These are phyloP conservation scores for Fusarium temperatum DNA, from an alignment of 2,329 filamentous ascomycete species.

Conservation along the genomic window DNA sequence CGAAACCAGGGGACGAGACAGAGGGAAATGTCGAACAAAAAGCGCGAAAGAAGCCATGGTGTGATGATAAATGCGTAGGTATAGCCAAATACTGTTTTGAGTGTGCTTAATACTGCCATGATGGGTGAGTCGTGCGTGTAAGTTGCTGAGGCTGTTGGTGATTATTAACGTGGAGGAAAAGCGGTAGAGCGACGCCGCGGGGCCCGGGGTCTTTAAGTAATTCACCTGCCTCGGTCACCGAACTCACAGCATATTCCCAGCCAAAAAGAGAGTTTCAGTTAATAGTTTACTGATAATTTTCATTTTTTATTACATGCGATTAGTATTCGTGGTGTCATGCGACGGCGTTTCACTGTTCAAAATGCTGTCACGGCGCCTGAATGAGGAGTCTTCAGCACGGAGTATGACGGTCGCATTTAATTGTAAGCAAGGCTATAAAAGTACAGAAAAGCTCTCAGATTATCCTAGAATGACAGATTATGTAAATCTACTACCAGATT, in stretches of 20 bases:
- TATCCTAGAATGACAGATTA: fast-evolving
- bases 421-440: not conserved
- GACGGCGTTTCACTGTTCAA: not conserved
- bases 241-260: not conserved
- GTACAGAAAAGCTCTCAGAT: not conserved
- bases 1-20: slow-evolving; percentile 17
- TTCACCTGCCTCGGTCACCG: not conserved
- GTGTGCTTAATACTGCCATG: not conserved
- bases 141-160: not conserved
- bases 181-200: not conserved
- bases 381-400: not conserved
- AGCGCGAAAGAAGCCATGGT: slow-evolving; percentile 30
- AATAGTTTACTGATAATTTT: fast-evolving
- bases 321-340: not conserved
- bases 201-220: not conserved
- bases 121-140: not conserved
- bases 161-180: not conserved
- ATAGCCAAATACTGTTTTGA: not conserved
- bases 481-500: not conserved
- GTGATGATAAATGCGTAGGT: not conserved
- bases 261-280: not conserved
- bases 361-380: not conserved
- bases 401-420: not conserved
- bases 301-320: not conserved
- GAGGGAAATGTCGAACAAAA: slow-evolving; percentile 21